Base-by-base conservation (phyloP, 306 rosid genomes). In the Biancaea sappan region DNA sequence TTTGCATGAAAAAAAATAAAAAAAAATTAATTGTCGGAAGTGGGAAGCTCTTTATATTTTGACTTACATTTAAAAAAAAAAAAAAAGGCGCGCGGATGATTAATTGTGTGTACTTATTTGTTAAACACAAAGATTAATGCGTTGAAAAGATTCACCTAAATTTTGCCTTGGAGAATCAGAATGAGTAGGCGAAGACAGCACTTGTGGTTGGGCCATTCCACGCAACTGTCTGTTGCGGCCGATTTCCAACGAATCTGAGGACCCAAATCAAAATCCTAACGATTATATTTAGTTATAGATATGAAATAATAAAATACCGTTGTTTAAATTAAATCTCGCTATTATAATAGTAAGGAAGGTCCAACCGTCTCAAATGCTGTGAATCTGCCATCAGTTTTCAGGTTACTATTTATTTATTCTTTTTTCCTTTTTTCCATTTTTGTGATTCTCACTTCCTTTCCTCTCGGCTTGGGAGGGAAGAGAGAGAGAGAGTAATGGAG, bases 401-500 rank as follows among this genome's bases (percentile, higher is more conserved):
- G 22, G 71, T n/a, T 57, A 51, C 41, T 18, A 11, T 37, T 18
- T 62, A 19, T 14, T 15, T 15, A 2, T 46, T 15, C 6, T 14
- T 35, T 66, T 63, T 56, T 34, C 12, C 31, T 72, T 74, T 77
- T 63, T 56, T 34, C 12, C 31, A 69, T 74, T 77, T 76, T 64
- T 58, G 54, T 51, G 63, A 50, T 66, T 62, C 58, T 64, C 69
- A 0, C 32, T 35, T 63, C 35, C 43, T 24, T 77, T 70, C 68
- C 74, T 48, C 79, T 71, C 60, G 29, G 58, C 75, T 5, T 11
- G 28, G 40, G 81, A 66, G 62, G 62, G 48, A 60, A 53, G 38
- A 53, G 69, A 62, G 22, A 75, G 51, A 61, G 68, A 72, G 2
- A 68, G 63, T 6, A 76, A 94, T 90, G 96, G 97, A 90, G 75